Base-by-base conservation (phyloP, 108 stramenopile genomes). In the Pseudonitzschia pungens region DNA sequence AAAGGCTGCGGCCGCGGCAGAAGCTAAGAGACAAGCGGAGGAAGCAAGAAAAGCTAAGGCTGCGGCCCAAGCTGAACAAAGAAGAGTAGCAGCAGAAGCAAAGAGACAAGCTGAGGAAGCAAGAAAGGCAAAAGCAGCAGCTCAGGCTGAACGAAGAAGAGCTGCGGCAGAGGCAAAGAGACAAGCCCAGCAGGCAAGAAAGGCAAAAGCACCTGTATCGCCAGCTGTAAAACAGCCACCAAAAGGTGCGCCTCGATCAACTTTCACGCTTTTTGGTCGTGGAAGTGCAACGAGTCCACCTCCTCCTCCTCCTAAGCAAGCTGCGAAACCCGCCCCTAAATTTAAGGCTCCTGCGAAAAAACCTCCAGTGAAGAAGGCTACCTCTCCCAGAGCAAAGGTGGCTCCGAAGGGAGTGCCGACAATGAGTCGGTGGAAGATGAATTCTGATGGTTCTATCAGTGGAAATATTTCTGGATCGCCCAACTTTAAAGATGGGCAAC, bases 401-500 rank as follows among this genome's bases (percentile, higher is more conserved):
- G 80, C 86, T 36, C 81, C 86, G 4, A 21, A 24, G 18, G 81
- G 81, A 21, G 78, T 84, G 20, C 82, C 86, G 14, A 78, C 73
- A 1, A 28, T 87, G 29, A 63, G 52, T 18, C 40, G 72, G 28
- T 92, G 91, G 91, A 77, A 70, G 52, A 60, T 84, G 80, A 88
- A 86, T 43, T 56, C 76, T 18, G 92, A 90, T 70, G 87, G 87
- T 21, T 78, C 78, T 26, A 84, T 90, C 63, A 76, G 84, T 2
- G 92, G 92, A 18, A 60, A 69, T 12, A 90, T 90, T 32, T 76
- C 65, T 44, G 89, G 87, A 12, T 90, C 92, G 18, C 55, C 66
- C 2, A 81, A 72, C 70, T 93, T 93, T 74, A 64, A 67, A n/a
- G 81, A 87, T 12, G 86, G 86, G 16, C 88, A 90, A 44, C 73